phyloP scores from a whole-genome alignment of 345 rosid genomes.

The Trapa incisa region DNA sequence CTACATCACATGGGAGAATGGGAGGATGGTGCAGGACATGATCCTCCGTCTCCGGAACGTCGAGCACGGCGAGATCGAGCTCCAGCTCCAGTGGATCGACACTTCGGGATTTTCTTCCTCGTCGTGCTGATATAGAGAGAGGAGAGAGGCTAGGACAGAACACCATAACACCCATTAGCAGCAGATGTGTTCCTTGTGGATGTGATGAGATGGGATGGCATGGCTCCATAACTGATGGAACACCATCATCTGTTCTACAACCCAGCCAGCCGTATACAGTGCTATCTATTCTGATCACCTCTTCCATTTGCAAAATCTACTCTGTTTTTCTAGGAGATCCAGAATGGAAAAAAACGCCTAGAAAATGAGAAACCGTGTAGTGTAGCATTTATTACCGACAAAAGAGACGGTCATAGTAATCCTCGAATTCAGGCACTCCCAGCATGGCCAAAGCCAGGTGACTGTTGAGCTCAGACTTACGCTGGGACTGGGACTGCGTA shows the following conservation, averaged over 20 bases:
- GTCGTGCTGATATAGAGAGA: too few relatives aligned
- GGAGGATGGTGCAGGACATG: constrained; percentile 18
- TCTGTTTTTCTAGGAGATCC: not conserved
- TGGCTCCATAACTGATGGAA: too few relatives aligned
- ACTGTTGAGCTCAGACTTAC: constrained; percentile 61
- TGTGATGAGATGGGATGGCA: not conserved
- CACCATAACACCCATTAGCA: not conserved
- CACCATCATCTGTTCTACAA: not conserved
- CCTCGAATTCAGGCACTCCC: constrained; percentile 70
- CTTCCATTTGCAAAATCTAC: not conserved
- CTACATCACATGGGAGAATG: constrained; percentile 12
- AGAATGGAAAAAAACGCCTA: not conserved
- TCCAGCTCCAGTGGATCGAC: constrained; percentile 29
- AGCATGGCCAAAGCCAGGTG: constrained; percentile 86
- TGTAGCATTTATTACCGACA: constrained; percentile 24
- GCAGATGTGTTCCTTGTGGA: not conserved
- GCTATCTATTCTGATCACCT: not conserved
- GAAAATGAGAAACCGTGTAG: not conserved
- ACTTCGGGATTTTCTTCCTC: not conserved
- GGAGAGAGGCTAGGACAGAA: too few relatives aligned
- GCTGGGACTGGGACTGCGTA: constrained; percentile 46
- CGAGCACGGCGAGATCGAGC: constrained; percentile 33
- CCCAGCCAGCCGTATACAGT: not conserved
- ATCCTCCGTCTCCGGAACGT: constrained; percentile 29
- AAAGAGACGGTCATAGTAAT: constrained; percentile 33